Evolutionary conservation across 495 filamentous ascomycete genomes (phyloP).

Genomic region (Wilcoxina mikolae): DNA sequence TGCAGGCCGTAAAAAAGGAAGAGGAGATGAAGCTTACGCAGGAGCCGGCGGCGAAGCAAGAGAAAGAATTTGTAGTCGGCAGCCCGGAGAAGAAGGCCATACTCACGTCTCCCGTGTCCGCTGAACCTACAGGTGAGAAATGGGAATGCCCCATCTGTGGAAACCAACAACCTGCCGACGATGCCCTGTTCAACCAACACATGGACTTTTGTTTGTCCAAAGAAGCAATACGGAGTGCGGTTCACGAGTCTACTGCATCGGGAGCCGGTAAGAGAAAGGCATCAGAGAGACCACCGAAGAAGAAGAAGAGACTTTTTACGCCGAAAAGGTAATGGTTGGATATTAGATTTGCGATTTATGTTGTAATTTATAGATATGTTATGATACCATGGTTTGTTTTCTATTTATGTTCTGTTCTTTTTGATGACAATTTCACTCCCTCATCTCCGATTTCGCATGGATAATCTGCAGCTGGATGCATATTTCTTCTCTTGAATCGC

Average conservation of each 20-base stretch:
- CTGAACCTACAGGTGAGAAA: constrained; percentile 31
- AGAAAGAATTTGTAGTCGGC: background rate
- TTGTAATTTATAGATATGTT: too few relatives aligned
- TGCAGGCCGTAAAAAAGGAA: constrained; percentile 39
- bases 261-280: too few relatives aligned
- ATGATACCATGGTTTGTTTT: too few relatives aligned
- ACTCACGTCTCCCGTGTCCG: background rate
- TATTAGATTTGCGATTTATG: too few relatives aligned
- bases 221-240: constrained; percentile 68
- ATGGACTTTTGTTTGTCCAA: constrained; percentile 84
- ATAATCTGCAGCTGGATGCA: too few relatives aligned
- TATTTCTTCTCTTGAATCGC: too few relatives aligned
- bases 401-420: too few relatives aligned
- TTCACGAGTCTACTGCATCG: constrained; percentile 42
- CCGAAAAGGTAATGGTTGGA: too few relatives aligned
- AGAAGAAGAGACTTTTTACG: too few relatives aligned
- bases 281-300: too few relatives aligned
- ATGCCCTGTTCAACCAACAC: constrained; percentile 76
- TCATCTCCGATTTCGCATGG: too few relatives aligned
- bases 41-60: background rate
- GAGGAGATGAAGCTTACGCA: background rate
- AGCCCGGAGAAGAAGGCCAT: background rate
- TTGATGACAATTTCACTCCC: too few relatives aligned
- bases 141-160: constrained; percentile 85
- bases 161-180: constrained; percentile 56